A percentile compares a stretch with the other conserved stretches of the same genome.
Conservation (phyloP, 352 stramenopile genomes). For the Labyrinthula sp. region DNA sequence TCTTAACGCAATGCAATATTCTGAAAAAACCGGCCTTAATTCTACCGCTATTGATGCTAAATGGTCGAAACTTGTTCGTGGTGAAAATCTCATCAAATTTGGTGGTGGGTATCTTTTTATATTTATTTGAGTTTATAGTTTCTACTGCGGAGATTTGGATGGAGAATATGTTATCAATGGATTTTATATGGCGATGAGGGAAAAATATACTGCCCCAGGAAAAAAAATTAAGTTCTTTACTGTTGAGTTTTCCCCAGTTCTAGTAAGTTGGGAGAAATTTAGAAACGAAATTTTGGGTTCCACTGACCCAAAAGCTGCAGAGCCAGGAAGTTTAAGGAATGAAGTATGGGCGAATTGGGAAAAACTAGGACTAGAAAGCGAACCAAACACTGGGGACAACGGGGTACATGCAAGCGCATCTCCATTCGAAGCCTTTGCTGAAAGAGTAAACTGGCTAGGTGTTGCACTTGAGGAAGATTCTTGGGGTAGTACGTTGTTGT, state of each 20-base stretch:
- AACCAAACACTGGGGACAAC: slow-evolving; percentile 53
- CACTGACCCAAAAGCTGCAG: slow-evolving; percentile 46
- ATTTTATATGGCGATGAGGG: slow-evolving; percentile 57
- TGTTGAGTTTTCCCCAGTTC: slow-evolving; percentile 44
- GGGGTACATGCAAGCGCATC: slow-evolving; percentile 46
- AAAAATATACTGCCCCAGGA: slow-evolving; percentile 37
- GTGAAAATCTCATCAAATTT: slow-evolving; percentile 49
- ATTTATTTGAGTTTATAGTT: too few species aligned
- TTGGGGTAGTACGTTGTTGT: slow-evolving; percentile 43
- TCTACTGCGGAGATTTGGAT: slow-evolving; percentile 37
- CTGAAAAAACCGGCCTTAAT: slow-evolving; percentile 41
- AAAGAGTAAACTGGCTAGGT: slow-evolving; percentile 51
- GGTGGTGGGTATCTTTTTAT: slow-evolving; percentile 53
- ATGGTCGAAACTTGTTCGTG: slow-evolving; percentile 39
- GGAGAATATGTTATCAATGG: slow-evolving; percentile 54
- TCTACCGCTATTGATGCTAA: slow-evolving; percentile 39
- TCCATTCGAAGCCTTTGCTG: slow-evolving; percentile 51
- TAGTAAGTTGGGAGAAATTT: slow-evolving; percentile 48
- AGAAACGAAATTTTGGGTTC: slow-evolving; percentile 44
- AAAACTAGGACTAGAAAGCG: slow-evolving; percentile 39
- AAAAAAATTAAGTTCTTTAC: slow-evolving; percentile 50
- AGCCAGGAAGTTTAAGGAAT: slow-evolving; percentile 41
- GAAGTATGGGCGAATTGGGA: slow-evolving; percentile 42
- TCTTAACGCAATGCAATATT: slow-evolving; percentile 49
- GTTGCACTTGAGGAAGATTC: slow-evolving; percentile 36